A percentile compares a stretch with the other conserved stretches of the same genome.
Conservation (phyloP, 805 yeast species). For the Kazachstania psychrophila region DNA sequence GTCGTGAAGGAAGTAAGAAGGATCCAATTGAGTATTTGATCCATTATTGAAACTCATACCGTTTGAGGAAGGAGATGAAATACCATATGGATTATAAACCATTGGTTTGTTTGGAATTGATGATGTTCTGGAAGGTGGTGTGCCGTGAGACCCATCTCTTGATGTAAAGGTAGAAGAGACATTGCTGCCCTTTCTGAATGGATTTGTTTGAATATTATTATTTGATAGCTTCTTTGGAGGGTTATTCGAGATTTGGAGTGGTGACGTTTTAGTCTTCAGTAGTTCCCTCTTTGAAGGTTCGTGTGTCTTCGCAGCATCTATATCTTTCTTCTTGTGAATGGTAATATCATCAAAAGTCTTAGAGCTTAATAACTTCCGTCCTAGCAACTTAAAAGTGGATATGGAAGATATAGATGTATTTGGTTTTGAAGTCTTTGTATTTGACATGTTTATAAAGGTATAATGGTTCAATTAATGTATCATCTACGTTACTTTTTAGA, state of each 20-base stretch:
- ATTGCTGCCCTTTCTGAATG: too few relatives aligned
- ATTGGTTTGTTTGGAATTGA: constrained; percentile 30
- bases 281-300: constrained; percentile 2
- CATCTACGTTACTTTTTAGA: too few relatives aligned
- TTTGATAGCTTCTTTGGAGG: neutral
- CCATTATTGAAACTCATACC: neutral
- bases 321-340: too few relatives aligned
- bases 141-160: neutral
- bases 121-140: neutral
- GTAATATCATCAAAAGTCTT: constrained; percentile 7
- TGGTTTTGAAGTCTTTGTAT: too few relatives aligned
- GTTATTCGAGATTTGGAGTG: neutral
- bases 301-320: too few relatives aligned
- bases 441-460: too few relatives aligned
- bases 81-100: constrained; percentile 60
- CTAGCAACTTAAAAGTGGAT: constrained; percentile 14
- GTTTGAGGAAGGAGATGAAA: neutral
- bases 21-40: constrained; percentile 6
- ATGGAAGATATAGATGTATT: too few relatives aligned
- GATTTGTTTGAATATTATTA: neutral
- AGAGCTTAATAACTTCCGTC: constrained; percentile 8
- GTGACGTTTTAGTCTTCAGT: neutral
- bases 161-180: too few relatives aligned
- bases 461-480: too few relatives aligned
- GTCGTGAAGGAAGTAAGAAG: constrained; percentile 28